Evolutionary conservation across 345 rosid genomes (phyloP), one percentile per base, ranked within the genome.

Genomic region (Psidium guajava): DNA sequence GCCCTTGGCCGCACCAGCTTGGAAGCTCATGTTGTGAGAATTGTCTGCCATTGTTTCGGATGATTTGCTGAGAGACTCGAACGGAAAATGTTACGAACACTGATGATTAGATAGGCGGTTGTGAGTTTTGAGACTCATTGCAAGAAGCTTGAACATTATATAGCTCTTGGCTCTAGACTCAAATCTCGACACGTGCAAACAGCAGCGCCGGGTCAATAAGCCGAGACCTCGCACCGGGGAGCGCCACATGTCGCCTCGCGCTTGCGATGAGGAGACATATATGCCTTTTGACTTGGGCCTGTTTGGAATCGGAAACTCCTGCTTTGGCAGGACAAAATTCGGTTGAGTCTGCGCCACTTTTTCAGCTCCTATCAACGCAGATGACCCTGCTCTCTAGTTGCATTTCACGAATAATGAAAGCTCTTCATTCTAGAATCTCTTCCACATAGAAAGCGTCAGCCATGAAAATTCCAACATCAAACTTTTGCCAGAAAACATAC

Each of bases 1-100:
- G 88, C 93, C 94, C 85, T 92, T 88, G 89, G 92, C 91, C 64
- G 91, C 89, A n/a, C 93, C 91, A 27, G 94, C 93, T 47, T 90
- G 86, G 90, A 64, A 90, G 86, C 92, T 86, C 75, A 93, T 81
- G 75, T 86, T 84, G 83, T 88, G 81, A n/a, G 85, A n/a, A 56
- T 59, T 87, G 84, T 82, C 56, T 28, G 59, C 82, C 82, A 81
- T 81, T 54, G 58, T 82, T 15, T n/a, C 18, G 15, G 59, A 82
- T 51, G 42, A 24, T 20, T 54, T 50, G 54, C 27, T 36, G 25
- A 69, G 47, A 18, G 47, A 8, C 14, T 69, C 12, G 5, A 69
- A 36, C 25, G 77, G 36, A 12, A 69, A 10, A 32, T 69, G 77
- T 69, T 69, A 18, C 6, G 59, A 24, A 24, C n/a, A 24, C 59